Evolutionary conservation across 2,329 filamentous ascomycete genomes (phyloP).

Genomic region (Aspergillus piperis): DNA sequence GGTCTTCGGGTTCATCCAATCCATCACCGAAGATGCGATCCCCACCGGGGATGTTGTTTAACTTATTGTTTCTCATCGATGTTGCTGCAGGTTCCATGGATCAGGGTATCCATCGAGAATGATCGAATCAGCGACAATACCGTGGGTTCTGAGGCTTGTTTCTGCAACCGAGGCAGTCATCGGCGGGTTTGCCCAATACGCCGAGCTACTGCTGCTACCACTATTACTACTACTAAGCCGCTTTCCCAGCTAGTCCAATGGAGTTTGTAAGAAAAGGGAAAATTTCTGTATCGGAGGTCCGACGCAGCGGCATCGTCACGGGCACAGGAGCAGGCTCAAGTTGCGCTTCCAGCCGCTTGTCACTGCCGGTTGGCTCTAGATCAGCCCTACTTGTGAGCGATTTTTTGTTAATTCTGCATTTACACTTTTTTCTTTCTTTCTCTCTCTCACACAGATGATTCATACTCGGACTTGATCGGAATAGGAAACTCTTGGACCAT

Average conservation of each 20-base stretch:
- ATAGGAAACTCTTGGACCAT: background rate
- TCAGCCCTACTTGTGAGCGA: constrained; percentile 4
- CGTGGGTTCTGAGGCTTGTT: background rate
- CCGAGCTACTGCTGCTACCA: background rate
- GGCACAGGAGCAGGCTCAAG: background rate
- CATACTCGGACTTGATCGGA: background rate
- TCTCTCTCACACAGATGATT: too few relatives aligned
- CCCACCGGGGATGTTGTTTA: background rate
- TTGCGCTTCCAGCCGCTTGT: background rate
- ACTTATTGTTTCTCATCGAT: background rate
- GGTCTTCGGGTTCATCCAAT: background rate
- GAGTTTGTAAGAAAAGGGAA: background rate
- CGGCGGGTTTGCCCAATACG: background rate
- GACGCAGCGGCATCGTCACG: background rate
- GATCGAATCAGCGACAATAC: background rate
- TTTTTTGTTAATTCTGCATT: background rate
- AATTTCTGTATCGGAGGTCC: background rate
- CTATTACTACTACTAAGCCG: background rate
- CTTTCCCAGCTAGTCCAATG: background rate
- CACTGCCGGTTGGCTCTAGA: background rate
- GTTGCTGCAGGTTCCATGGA: background rate
- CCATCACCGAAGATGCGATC: background rate
- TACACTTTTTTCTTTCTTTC: too few relatives aligned
- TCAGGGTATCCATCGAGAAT: background rate
- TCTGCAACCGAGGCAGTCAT: background rate